These are phyloP conservation scores for Pinus taeda DNA, from an alignment of 75 land plant species.

Conservation along the genomic window DNA sequence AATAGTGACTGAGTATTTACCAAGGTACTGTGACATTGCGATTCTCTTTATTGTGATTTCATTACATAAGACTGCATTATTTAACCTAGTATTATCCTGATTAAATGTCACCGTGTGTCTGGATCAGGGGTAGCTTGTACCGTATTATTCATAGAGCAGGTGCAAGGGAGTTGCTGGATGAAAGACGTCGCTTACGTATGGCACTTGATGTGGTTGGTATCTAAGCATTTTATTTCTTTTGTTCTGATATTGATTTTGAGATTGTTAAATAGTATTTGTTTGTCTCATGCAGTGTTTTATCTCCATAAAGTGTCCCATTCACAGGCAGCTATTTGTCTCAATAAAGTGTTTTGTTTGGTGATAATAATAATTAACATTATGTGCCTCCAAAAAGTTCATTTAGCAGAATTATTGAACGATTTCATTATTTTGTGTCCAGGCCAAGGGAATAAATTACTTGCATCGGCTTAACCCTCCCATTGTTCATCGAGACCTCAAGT, in stretches of 20 bases:
- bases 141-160: conserved; percentile 71
- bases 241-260: neutral
- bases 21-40: conserved; percentile 47
- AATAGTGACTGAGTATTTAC: conserved; percentile 88
- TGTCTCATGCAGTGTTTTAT: neutral
- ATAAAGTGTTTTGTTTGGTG: no score
- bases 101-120: neutral
- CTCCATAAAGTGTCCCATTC: neutral
- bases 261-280: neutral
- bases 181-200: conserved; percentile 76
- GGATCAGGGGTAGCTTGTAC: conserved; percentile 83
- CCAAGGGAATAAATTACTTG: conserved; percentile 94
- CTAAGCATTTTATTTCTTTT: conserved; percentile 7
- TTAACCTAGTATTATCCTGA: neutral
- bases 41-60: neutral
- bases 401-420: neutral
- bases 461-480: conserved; percentile 85
- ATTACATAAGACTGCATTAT: neutral
- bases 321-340: no score
- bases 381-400: neutral
- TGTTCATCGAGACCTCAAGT: conserved; percentile 91
- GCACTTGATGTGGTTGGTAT: conserved; percentile 89
- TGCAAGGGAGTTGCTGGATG: conserved; percentile 68
- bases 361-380: no score
- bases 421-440: conserved; percentile 35